Evolutionary conservation across 164 flowering plant species (phyloP).

Genomic region (Annona squamosa): DNA sequence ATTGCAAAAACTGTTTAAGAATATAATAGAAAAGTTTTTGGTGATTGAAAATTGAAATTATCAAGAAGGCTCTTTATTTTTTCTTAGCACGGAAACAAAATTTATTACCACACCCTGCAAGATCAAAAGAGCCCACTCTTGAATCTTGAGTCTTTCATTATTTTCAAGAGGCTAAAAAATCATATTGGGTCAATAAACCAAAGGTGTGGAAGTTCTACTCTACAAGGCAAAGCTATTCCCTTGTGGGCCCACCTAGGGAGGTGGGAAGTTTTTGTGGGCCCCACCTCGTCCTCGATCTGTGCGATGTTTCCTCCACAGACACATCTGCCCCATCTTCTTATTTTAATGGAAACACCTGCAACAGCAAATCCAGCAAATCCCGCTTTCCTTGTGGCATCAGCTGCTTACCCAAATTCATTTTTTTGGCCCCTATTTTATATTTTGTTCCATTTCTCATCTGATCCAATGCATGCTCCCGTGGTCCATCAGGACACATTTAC

Average conservation of each 20-base stretch:
- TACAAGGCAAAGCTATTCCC: neutral
- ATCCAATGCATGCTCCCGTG: neutral
- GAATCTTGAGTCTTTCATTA: too few species aligned
- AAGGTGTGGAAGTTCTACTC: neutral
- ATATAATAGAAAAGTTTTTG: too few species aligned
- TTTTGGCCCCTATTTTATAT: neutral
- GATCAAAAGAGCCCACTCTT: too few species aligned
- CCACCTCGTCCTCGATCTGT: neutral
- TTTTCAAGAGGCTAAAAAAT: too few species aligned
- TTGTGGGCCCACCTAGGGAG: neutral
- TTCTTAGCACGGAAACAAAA: too few species aligned
- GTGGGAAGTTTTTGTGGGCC: neutral
- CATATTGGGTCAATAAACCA: neutral
- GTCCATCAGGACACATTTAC: neutral
- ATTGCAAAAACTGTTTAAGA: too few species aligned
- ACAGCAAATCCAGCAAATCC: slow-evolving; percentile 34
- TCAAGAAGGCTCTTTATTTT: too few species aligned
- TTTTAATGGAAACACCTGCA: slow-evolving; percentile 8
- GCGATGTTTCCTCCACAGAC: slow-evolving; percentile 13
- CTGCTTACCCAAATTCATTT: neutral
- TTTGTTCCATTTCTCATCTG: neutral
- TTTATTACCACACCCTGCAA: too few species aligned
- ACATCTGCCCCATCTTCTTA: slow-evolving; percentile 3
- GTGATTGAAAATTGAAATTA: too few species aligned
- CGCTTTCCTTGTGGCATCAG: slow-evolving; percentile 11